These are phyloP conservation scores for Tetrahymena malaccensis DNA, from an alignment of 73 alveolate genomes.

Conservation along the genomic window DNA sequence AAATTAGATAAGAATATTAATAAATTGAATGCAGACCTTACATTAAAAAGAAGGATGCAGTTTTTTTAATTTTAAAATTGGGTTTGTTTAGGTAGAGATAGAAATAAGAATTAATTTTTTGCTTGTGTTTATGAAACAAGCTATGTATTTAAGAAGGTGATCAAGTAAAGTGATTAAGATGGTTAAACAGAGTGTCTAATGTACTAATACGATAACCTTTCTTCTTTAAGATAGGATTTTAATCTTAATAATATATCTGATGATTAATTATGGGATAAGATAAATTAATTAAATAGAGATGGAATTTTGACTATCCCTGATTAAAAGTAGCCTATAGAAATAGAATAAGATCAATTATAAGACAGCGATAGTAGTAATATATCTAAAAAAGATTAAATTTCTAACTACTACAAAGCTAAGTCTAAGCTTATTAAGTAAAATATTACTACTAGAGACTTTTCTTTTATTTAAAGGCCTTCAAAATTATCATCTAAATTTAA, in stretches of 20 bases:
- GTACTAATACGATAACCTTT: not conserved
- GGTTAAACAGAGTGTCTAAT: not conserved
- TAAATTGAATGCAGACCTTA: not conserved
- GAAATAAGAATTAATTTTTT: not conserved
- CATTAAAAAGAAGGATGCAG: not conserved
- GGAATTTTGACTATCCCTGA: not conserved
- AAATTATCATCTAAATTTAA: not conserved
- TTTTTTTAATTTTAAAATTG: not conserved
- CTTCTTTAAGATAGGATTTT: not conserved
- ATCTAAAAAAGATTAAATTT: not conserved
- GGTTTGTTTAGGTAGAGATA: not conserved
- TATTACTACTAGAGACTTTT: not conserved
- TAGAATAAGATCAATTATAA: not conserved
- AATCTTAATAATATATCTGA: not conserved
- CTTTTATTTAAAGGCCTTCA: not conserved
- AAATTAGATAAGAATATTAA: not conserved
- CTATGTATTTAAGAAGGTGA: not conserved
- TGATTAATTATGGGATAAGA: not conserved
- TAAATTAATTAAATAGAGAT: not conserved
- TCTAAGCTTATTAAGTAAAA: not conserved
- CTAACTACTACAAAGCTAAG: not conserved
- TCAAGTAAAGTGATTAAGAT: not conserved
- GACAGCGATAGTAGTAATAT: not conserved
- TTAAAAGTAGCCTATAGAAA: not conserved
- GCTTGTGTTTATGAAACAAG: not conserved